Percentiles rank a stretch among this genome's conserved stretches.
phyloP scores from a whole-genome alignment of 1,139 yeast genomes.

The Taphrina flavorubra region DNA sequence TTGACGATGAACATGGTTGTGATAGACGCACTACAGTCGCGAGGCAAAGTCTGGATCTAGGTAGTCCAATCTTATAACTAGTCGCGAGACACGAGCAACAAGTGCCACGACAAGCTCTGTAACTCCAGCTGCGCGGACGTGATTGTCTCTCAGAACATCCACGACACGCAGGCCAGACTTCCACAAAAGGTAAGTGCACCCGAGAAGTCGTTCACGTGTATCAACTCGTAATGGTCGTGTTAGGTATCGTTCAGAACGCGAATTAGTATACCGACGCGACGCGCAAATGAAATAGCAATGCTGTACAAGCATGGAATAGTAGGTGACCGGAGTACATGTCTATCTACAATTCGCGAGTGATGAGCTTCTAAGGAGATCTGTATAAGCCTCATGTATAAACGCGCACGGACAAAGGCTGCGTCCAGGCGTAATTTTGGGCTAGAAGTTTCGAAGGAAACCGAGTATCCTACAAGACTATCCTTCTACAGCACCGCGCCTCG shows the following conservation, averaged over 20 bases:
- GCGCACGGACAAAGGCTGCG: conserved; percentile 57
- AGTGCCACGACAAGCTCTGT: too few relatives aligned
- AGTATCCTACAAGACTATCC: conserved; percentile 62
- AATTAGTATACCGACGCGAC: neutral
- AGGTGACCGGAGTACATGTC: too few relatives aligned
- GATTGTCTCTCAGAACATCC: too few relatives aligned
- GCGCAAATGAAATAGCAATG: neutral
- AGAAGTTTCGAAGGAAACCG: conserved; percentile 49
- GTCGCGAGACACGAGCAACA: too few relatives aligned
- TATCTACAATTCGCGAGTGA: too few relatives aligned
- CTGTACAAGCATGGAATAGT: too few relatives aligned
- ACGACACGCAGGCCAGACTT: too few relatives aligned
- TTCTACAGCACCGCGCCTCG: conserved; percentile 78
- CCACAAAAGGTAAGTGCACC: too few relatives aligned
- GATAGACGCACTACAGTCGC: neutral
- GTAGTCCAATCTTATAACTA: too few relatives aligned
- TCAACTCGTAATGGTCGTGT: neutral
- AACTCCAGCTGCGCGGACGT: too few relatives aligned
- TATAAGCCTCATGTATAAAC: conserved; percentile 19
- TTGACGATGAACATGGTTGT: conserved; percentile 34
- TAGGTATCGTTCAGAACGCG: neutral
- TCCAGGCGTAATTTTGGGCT: conserved; percentile 60
- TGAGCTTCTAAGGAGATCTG: neutral
- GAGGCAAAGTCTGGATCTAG: too few relatives aligned
- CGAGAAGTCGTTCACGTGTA: neutral